Evolutionary conservation across 768 basidiomycete genomes (phyloP).

Genomic region (Russula sp.): DNA sequence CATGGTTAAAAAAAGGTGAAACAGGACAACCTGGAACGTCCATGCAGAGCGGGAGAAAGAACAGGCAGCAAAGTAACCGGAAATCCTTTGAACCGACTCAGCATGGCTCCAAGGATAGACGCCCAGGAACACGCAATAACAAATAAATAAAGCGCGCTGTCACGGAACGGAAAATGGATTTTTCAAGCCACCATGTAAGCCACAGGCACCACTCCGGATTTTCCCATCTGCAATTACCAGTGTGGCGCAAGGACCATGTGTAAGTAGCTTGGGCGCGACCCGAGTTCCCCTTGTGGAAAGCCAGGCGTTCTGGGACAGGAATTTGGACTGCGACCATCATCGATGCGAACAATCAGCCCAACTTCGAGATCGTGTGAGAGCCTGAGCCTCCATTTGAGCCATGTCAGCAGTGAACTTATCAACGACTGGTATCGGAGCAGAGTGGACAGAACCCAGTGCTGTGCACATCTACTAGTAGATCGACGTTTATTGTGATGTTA

Average conservation of each 20-base stretch:
- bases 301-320: neutral
- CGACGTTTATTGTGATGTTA: neutral
- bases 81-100: neutral
- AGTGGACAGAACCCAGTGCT: neutral
- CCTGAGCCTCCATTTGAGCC: neutral
- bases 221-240: neutral
- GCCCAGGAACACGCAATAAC: neutral
- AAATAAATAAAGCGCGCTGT: neutral
- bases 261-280: neutral
- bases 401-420: too few species aligned
- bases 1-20: neutral
- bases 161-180: neutral
- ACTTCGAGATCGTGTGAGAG: neutral
- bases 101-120: neutral
- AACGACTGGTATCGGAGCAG: neutral
- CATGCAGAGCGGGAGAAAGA: neutral
- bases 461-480: neutral
- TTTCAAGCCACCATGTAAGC: slow-evolving; percentile 6
- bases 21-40: neutral
- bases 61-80: neutral
- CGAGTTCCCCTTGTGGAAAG: neutral
- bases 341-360: neutral
- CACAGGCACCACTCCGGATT: neutral
- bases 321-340: neutral
- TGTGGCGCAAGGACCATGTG: neutral